Evolutionary conservation across 345 rosid species (phyloP).

Genomic region (Salix koriyanagi): DNA sequence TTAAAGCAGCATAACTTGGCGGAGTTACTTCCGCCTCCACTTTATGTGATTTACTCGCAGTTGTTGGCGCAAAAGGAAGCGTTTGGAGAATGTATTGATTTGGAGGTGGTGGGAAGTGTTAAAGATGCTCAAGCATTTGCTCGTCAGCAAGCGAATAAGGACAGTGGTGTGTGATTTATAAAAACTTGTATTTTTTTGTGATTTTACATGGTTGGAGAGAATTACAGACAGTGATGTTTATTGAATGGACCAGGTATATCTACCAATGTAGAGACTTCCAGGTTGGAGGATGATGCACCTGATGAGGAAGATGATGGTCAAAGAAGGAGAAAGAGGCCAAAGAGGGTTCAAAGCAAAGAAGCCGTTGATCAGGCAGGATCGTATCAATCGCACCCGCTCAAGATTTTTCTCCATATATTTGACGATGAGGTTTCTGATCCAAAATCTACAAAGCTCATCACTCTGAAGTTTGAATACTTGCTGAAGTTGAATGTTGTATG

Average conservation of each 20-base stretch:
- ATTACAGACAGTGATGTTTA: neutral
- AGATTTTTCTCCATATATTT: conserved; percentile 54
- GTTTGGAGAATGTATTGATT: conserved; percentile 65
- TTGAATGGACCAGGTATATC: conserved; percentile 45
- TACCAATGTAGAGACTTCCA: conserved; percentile 47
- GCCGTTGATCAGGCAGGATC: conserved; percentile 49
- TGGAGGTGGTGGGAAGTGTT: conserved; percentile 71
- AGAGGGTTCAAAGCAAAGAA: conserved; percentile 61
- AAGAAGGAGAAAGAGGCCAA: conserved; percentile 68
- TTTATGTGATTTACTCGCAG: conserved; percentile 77
- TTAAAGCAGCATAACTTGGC: conserved; percentile 74
- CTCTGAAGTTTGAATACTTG: conserved; percentile 72
- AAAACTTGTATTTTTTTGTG: neutral
- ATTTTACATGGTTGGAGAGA: neutral
- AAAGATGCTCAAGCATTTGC: conserved; percentile 76
- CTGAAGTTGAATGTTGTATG: conserved; percentile 76
- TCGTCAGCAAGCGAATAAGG: conserved; percentile 65
- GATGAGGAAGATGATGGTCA: conserved; percentile 84
- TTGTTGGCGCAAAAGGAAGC: conserved; percentile 81
- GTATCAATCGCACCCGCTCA: conserved; percentile 69
- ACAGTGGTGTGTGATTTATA: conserved; percentile 40
- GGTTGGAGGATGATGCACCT: conserved; percentile 67
- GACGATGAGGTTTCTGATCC: conserved; percentile 61
- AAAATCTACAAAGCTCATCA: conserved; percentile 47
- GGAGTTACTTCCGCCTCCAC: conserved; percentile 90